Percentiles rank a stretch among this genome's conserved stretches.
Evolutionary conservation across 305 asterid genomes (phyloP).

Genomic region (Fraxinus sp.): DNA sequence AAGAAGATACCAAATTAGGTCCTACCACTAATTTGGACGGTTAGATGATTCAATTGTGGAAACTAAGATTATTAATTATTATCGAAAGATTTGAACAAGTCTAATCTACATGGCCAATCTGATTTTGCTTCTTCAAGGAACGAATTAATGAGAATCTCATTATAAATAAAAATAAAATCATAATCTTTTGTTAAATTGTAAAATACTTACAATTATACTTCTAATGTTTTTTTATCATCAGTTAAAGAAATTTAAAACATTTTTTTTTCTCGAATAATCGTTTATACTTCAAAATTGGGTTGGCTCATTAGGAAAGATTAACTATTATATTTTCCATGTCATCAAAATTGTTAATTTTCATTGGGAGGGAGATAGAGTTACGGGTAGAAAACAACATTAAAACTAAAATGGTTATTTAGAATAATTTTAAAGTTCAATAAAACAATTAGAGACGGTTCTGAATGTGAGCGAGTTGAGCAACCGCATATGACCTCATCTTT

Average conservation of each 20-base stretch:
- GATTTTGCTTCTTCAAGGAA: neutral
- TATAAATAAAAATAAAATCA: neutral
- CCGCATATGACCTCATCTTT: too few species aligned
- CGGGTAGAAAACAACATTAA: too few species aligned
- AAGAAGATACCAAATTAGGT: neutral
- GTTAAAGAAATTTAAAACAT: neutral
- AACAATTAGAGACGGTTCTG: neutral
- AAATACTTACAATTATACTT: too few species aligned
- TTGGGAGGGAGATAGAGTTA: neutral
- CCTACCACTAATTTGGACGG: constrained; percentile 32
- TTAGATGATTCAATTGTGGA: constrained; percentile 20
- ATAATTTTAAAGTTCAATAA: neutral
- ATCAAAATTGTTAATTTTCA: neutral
- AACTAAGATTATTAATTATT: neutral
- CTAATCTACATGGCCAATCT: neutral
- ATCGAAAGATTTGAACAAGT: constrained; percentile 16
- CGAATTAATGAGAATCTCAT: neutral
- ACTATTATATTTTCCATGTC: neutral
- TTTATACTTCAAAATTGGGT: neutral
- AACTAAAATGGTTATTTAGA: neutral
- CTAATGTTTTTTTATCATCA: too few species aligned
- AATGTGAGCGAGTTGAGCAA: too few species aligned
- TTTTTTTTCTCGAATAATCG: neutral
- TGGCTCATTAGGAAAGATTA: neutral
- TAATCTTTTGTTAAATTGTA: neutral